These are phyloP conservation scores for Raffaelea deltoideospora DNA, from an alignment of 2,329 filamentous ascomycete genomes.

Conservation along the genomic window DNA sequence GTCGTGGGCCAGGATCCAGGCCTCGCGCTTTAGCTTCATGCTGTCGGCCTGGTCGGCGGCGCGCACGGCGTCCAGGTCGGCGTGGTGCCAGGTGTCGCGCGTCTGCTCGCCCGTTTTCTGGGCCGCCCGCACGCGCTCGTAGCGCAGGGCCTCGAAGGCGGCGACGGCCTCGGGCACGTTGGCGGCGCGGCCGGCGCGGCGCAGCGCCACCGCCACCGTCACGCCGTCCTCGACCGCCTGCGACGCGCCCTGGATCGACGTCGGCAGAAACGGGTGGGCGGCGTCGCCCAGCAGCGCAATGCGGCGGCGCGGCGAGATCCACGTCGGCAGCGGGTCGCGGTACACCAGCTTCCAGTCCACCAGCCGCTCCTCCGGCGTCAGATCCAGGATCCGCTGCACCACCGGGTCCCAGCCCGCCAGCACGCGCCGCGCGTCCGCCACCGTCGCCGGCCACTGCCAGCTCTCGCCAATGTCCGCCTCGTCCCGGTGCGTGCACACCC, in stretches of 20 bases:
- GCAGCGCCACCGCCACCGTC: constrained; percentile 21
- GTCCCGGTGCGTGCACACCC: constrained; percentile 35
- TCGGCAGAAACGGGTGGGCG: constrained; percentile 31
- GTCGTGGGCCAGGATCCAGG: constrained; percentile 17
- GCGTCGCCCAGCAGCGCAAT: constrained; percentile 32
- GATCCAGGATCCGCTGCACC: constrained; percentile 25
- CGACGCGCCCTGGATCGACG: constrained; percentile 27
- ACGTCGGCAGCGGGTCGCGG: constrained; percentile 26
- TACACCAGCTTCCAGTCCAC: constrained; percentile 27
- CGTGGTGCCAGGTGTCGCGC: constrained; percentile 17
- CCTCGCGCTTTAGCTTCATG: constrained; percentile 14
- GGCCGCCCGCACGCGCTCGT: constrained; percentile 15
- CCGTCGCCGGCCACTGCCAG: constrained; percentile 25
- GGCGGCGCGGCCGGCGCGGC: constrained; percentile 2
- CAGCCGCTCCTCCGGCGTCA: constrained; percentile 20
- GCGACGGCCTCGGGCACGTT: constrained; percentile 13
- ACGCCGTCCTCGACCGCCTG: constrained; percentile 35
- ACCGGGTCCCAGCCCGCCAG: constrained; percentile 32
- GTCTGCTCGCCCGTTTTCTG: constrained; percentile 18
- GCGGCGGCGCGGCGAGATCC: constrained; percentile 22
- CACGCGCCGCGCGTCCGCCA: constrained; percentile 23
- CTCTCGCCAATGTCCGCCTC: constrained; percentile 30
- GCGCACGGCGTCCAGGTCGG: constrained; percentile 14
- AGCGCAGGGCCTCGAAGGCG: constrained; percentile 16
- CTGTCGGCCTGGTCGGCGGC: constrained; percentile 15